These are phyloP conservation scores for Fusarium irregulare DNA, from an alignment of 2,329 filamentous ascomycete species.

Conservation along the genomic window DNA sequence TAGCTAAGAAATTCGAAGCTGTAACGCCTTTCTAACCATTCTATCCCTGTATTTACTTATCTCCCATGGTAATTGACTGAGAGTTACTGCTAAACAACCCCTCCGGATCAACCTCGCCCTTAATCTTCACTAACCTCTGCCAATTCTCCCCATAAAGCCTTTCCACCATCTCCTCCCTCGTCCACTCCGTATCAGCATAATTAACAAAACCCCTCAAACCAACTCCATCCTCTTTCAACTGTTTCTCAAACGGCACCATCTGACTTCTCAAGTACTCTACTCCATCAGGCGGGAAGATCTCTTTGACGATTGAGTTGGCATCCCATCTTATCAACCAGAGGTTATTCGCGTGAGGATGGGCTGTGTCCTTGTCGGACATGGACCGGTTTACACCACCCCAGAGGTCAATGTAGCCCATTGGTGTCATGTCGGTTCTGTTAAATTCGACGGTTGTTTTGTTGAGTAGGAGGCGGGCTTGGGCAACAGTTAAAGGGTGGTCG, in stretches of 20 bases:
- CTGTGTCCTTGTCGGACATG: constrained; percentile 23
- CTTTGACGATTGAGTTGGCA: constrained; percentile 11
- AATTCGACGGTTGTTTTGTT: constrained; percentile 21
- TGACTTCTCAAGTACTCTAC: constrained; percentile 26
- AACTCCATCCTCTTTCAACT: constrained; percentile 16
- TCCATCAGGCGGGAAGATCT: constrained; percentile 29
- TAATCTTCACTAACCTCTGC: constrained; percentile 27
- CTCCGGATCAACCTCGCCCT: constrained; percentile 24
- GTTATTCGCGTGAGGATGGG: constrained; percentile 34
- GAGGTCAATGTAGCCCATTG: constrained; percentile 35
- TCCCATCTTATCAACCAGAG: constrained; percentile 40
- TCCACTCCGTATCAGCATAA: constrained; percentile 38
- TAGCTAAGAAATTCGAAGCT: too few relatives aligned
- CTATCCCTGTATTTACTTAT: background rate
- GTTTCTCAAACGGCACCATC: constrained; percentile 33
- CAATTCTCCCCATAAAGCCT: constrained; percentile 37
- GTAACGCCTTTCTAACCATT: too few relatives aligned
- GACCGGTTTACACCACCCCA: constrained; percentile 34
- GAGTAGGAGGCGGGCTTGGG: constrained; percentile 13
- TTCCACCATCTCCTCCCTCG: constrained; percentile 25
- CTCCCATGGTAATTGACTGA: constrained; percentile 20
- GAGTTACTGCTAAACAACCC: constrained; percentile 30
- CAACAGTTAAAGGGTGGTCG: constrained; percentile 27
- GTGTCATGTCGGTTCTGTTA: constrained; percentile 27
- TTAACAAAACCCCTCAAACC: constrained; percentile 35